phyloP scores from a whole-genome alignment of 2,329 filamentous ascomycete genomes.

The Chaetomiaceae sp. region DNA sequence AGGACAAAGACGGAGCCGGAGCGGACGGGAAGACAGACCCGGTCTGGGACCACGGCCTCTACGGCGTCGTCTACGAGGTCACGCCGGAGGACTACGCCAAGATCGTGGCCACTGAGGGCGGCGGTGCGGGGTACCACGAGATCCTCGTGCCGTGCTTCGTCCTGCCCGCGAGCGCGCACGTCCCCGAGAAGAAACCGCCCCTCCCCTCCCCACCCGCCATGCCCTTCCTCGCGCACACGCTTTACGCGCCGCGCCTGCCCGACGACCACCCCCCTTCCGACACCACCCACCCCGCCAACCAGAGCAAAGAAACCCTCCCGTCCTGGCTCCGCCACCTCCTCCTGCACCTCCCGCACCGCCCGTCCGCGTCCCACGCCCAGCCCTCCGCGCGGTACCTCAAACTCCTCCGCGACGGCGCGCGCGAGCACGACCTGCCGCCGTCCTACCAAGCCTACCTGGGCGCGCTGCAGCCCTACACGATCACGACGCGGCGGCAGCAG shows the following conservation, averaged over 20 bases:
- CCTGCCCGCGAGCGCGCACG: conserved; percentile 51
- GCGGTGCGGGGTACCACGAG: conserved; percentile 77
- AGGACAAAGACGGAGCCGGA: background rate
- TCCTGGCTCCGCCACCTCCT: conserved; percentile 36
- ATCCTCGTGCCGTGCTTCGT: conserved; percentile 72
- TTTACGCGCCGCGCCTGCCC: conserved; percentile 60
- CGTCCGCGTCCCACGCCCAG: conserved; percentile 68
- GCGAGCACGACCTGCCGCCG: conserved; percentile 70
- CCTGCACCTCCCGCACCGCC: conserved; percentile 45
- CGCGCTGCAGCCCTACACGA: conserved; percentile 61
- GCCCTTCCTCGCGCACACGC: conserved; percentile 79
- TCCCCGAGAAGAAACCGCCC: conserved; percentile 57
- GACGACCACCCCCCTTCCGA: conserved; percentile 20
- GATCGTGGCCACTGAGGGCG: conserved; percentile 88
- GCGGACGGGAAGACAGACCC: conserved; percentile 28
- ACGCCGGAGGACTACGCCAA: conserved; percentile 73
- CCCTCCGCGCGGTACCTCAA: conserved; percentile 78
- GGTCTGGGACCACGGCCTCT: conserved; percentile 71
- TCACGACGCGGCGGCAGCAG: conserved; percentile 60
- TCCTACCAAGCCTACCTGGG: conserved; percentile 72
- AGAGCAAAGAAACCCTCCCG: conserved; percentile 21
- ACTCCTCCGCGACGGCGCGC: conserved; percentile 70
- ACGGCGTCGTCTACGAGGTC: conserved; percentile 95
- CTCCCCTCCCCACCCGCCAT: conserved; percentile 42
- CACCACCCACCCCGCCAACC: background rate